Conservation (phyloP, 805 yeast species). For the Candida broadrunensis region DNA sequence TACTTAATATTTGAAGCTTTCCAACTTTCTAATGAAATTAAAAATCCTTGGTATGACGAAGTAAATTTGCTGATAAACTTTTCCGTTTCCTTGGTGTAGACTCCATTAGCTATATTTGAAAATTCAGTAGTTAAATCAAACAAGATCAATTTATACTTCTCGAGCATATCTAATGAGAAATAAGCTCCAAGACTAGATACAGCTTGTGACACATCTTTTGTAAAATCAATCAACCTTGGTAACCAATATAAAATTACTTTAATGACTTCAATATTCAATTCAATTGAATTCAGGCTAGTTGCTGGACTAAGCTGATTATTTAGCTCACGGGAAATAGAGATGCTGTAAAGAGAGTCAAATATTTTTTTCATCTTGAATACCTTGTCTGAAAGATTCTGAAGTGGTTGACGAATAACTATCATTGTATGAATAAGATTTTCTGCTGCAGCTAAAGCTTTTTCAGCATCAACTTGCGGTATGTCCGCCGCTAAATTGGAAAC, state of each 20-base stretch:
- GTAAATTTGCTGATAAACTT: conserved; percentile 17
- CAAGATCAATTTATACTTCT: conserved; percentile 13
- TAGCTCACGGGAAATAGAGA: too few relatives aligned
- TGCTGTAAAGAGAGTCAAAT: not conserved
- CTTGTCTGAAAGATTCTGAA: conserved; percentile 29
- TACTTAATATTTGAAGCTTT: conserved; percentile 21
- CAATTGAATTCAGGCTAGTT: conserved; percentile 9
- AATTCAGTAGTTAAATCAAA: conserved; percentile 9
- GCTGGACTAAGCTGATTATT: not conserved
- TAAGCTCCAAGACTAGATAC: conserved; percentile 7
- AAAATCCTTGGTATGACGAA: conserved; percentile 19
- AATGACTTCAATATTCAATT: conserved; percentile 14
- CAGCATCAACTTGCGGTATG: conserved; percentile 70
- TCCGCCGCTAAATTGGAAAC: conserved; percentile 64
- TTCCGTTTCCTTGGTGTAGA: conserved; percentile 12
- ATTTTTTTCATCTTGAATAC: conserved; percentile 4
- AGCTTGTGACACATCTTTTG: conserved; percentile 15
- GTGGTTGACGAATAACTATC: conserved; percentile 49
- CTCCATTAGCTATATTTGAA: conserved; percentile 17
- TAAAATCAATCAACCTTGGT: conserved; percentile 36
- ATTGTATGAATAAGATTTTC: conserved; percentile 68
- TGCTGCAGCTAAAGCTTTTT: conserved; percentile 69
- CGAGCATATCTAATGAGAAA: conserved; percentile 11
- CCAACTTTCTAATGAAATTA: conserved; percentile 30
- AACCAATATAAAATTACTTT: conserved; percentile 21